phyloP scores from a whole-genome alignment of 1,139 yeast genomes.

The Pneumocystis sp. region DNA sequence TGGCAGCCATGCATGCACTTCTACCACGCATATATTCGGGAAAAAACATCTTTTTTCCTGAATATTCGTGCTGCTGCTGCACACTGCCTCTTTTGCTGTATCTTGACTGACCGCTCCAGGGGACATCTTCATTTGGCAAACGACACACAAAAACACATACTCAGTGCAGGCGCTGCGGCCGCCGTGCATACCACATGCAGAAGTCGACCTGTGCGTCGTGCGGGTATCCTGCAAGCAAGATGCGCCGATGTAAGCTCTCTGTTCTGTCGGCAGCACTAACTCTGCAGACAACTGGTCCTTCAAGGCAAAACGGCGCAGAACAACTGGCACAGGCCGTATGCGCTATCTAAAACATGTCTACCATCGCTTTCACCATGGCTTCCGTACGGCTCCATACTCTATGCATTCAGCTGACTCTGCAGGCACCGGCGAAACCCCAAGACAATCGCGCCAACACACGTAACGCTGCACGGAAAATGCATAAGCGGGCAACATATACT shows the following conservation, averaged over 20 bases:
- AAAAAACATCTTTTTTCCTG: too few species aligned
- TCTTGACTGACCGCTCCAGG: slow-evolving; percentile 2
- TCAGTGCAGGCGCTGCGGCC: slow-evolving; percentile 83
- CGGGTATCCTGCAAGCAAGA: slow-evolving; percentile 99
- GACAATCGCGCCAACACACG: neutral
- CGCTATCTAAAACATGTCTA: slow-evolving; percentile 91
- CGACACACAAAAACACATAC: slow-evolving; percentile 98
- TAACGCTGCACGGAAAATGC: too few species aligned
- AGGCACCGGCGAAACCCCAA: neutral
- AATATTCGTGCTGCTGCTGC: too few species aligned
- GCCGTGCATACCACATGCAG: slow-evolving; percentile 97
- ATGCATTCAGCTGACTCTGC: neutral
- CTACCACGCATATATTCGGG: too few species aligned
- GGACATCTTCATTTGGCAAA: slow-evolving; percentile 12
- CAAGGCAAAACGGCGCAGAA: slow-evolving; percentile 99
- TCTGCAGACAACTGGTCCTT: slow-evolving; percentile 91
- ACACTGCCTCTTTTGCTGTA: too few species aligned
- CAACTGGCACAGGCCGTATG: slow-evolving; percentile 99
- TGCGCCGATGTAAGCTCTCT: slow-evolving; percentile 38
- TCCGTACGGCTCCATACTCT: slow-evolving; percentile 44
- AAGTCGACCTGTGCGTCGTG: slow-evolving; percentile 98
- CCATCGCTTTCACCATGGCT: slow-evolving; percentile 97
- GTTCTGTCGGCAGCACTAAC: too few species aligned
- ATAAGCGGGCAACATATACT: too few species aligned
- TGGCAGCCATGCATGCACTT: too few species aligned